phyloP scores from a whole-genome alignment of 2,329 filamentous ascomycete species.

The Xylaria sp. region DNA sequence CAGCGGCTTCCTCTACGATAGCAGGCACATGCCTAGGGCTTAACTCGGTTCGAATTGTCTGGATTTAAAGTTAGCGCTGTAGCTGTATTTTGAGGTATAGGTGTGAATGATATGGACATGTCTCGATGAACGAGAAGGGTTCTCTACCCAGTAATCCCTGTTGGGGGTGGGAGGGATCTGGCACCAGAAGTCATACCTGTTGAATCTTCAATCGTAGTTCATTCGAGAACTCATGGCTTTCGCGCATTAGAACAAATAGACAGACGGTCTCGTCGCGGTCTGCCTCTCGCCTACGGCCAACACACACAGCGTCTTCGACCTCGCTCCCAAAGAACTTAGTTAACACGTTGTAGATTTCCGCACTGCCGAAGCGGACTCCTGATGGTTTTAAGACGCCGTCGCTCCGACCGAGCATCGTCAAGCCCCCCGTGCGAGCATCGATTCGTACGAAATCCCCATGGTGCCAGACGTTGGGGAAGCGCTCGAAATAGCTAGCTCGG shows the following conservation, averaged over 20 bases:
- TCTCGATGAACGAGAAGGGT: not conserved
- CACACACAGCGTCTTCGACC: slow-evolving; percentile 87
- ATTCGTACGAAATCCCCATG: slow-evolving; percentile 90
- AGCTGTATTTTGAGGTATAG: not conserved
- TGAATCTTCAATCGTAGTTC: slow-evolving; percentile 74
- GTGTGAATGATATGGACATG: not conserved
- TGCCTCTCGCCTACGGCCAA: slow-evolving; percentile 76
- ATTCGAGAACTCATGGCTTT: slow-evolving; percentile 65
- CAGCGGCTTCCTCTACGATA: slow-evolving; percentile 79
- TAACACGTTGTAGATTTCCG: slow-evolving; percentile 96
- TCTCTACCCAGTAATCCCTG: not conserved
- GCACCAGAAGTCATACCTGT: slow-evolving; percentile 44
- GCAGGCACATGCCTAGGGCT: slow-evolving; percentile 91
- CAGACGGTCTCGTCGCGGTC: slow-evolving; percentile 89
- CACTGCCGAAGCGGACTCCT: slow-evolving; percentile 90
- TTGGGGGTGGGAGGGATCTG: not conserved
- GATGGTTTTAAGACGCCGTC: slow-evolving; percentile 94
- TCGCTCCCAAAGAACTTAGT: slow-evolving; percentile 82
- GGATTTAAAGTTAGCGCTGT: slow-evolving; percentile 4
- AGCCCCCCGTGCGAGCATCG: slow-evolving; percentile 75
- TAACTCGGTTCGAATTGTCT: slow-evolving; percentile 77
- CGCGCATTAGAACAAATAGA: slow-evolving; percentile 83
- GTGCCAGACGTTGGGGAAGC: slow-evolving; percentile 85
- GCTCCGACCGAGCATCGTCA: slow-evolving; percentile 91
- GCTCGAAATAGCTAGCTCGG: slow-evolving; percentile 85